Base-by-base conservation (phyloP, 148 eudicot genomes). In the Polygonum aviculare region DNA sequence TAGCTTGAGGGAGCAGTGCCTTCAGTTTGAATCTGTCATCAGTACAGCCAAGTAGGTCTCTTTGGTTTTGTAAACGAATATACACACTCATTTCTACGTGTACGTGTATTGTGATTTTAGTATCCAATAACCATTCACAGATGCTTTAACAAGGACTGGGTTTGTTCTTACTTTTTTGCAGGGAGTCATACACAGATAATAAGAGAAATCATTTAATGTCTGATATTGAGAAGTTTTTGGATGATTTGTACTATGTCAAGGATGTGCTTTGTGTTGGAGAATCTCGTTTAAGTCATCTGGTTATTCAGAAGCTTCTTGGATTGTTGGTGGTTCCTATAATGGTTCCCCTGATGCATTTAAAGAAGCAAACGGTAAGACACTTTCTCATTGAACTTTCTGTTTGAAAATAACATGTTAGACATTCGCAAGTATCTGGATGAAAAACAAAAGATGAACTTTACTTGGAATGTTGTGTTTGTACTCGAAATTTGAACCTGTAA, bases 281-380 rank as follows among this genome's bases (percentile, higher is more conserved):
- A 3, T 77, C 84, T 75, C 72, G 79, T 77, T 77, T 87, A 80
- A 77, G 75, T 75, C 76, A 73, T 57, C 35, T 85, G 69, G 76
- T 87, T 62, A 79, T 76, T 52, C 82, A 81, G 78, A 83, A 82
- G 78, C 73, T 87, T 80, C 75, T 87, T 63, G 85, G 82, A 78
- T 81, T 85, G 84, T 79, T 87, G 79, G 82, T 83, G 78, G 84
- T 80, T 44, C 85, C 90, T 69, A 85, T 85, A 75, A 70, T 85
- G 81, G 74, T 78, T 14, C 85, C 82, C 5, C 79, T 83, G 33
- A 77, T 85, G 79, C 83, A 83, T 79, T 69, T 81, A 63, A 50
- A 69, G 75, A 80, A 82, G 69, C 75, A 47, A 67, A 69, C 75
- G 72, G 90, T 87, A 79, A 87, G 88, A 19, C 3, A 38, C 10